Base-by-base conservation (phyloP, 352 stramenopile species). In the Phytopythium ostracodes region DNA sequence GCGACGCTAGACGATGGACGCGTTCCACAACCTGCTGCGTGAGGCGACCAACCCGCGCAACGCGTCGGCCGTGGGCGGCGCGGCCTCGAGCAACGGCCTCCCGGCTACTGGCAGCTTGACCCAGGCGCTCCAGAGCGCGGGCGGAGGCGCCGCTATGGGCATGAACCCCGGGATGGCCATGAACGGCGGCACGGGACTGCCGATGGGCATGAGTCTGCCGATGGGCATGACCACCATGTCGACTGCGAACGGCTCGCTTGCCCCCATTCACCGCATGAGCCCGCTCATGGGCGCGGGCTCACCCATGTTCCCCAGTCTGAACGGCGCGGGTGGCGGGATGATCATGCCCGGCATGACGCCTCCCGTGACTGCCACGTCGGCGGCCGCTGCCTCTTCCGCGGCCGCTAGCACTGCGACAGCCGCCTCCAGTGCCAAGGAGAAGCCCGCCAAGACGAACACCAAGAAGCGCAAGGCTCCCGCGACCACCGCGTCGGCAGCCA, bases 381-480 rank as follows among this genome's bases (percentile, higher is more conserved):
- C 60, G 29, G 61, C 62, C 33, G 31, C 63, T 11, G 56, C 68
- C 1, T n/a, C 49, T 47, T 62, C 65, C 15, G 57, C 67, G 2
- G 36, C 72, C 6, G 53, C 63, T 40, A 20, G 63, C 15, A 52
- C 64, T 29, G 52, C 55, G 0, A 9, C 47, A 6, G 25, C 47
- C 6, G 46, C 33, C 1, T 38, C 33, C 10, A 14, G 7, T 20
- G 64, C 67, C 7, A 88, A 89, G 68, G 71, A 83, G 36, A 77
- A 81, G 52, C 73, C 78, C 18, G 56, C 76, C 0, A 70, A 73
- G 4, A 62, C 75, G 7, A 71, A 71, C 7, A 88, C 76, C 20
- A 92, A 92, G 76, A 92, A 92, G 66, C 77, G 83, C 35, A 92
- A 92, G 51, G 74, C 81, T 0, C 81, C 83, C 0, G 77, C 79